Evolutionary conservation across 2,329 filamentous ascomycete genomes (phyloP).

Genomic region (Ilyonectria destructans): DNA sequence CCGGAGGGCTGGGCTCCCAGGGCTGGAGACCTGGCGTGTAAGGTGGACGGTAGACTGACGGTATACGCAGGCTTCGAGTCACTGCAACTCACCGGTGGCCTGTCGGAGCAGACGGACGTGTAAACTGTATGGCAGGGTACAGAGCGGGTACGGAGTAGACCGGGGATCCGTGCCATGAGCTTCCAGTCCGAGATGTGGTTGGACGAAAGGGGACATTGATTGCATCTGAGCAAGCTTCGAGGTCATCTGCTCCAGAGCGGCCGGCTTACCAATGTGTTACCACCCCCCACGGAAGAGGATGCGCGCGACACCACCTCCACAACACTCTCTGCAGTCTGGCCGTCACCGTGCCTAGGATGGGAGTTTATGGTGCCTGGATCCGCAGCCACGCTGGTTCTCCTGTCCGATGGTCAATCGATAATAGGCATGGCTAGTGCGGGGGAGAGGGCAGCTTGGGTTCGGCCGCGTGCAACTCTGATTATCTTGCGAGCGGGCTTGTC

Average conservation of each 20-base stretch:
- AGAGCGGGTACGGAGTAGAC: slow-evolving; percentile 10
- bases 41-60: slow-evolving; percentile 1
- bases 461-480: slow-evolving; percentile 45
- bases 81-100: slow-evolving; percentile 22
- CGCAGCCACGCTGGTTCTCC: slow-evolving; percentile 35
- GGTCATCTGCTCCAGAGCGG: slow-evolving; percentile 42
- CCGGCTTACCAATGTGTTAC: slow-evolving; percentile 43
- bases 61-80: slow-evolving; percentile 2
- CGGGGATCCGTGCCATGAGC: slow-evolving; percentile 34
- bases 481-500: slow-evolving; percentile 18
- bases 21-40: slow-evolving; percentile 8
- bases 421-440: slow-evolving; percentile 43
- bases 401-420: slow-evolving; percentile 42
- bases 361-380: slow-evolving; percentile 47
- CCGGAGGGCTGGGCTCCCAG: slow-evolving; percentile 26
- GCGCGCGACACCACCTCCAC: slow-evolving; percentile 28
- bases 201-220: slow-evolving; percentile 34
- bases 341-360: slow-evolving; percentile 29
- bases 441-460: slow-evolving; percentile 36
- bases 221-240: slow-evolving; percentile 32
- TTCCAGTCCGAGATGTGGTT: slow-evolving; percentile 32
- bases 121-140: slow-evolving; percentile 18
- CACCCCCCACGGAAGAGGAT: slow-evolving; percentile 40
- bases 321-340: slow-evolving; percentile 27
- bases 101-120: slow-evolving; percentile 29